Evolutionary conservation across 768 basidiomycete species (phyloP), one percentile per base, ranked within the genome.

Genomic region (Strobilomyces echinocephalus): DNA sequence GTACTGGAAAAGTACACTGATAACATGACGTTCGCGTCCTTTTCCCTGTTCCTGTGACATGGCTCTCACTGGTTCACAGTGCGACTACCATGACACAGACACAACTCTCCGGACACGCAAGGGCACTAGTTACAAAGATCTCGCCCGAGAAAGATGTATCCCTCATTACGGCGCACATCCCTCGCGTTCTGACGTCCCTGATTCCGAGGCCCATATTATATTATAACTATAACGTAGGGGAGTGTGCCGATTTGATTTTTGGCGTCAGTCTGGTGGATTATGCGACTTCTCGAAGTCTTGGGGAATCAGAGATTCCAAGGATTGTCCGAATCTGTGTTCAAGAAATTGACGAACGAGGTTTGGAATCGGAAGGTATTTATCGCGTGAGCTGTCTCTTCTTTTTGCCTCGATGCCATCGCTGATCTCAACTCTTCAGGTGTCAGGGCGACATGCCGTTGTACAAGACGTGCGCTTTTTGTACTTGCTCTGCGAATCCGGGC

Each of bases 191-290:
- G 47, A 77, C 81, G 4, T 78, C 78, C 28, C 77, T 84, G 15
- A 84, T 82, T 48, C 90, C 88, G 16, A 83, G 83, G 55, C 84
- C 83, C 12, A 76, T 84, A 35, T 72, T 89, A 61, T 92, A 93
- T 69, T 78, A 87, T 61, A 85, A 89, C 64, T 86, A 81, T 52
- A 75, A 79, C 56, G 87, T 95, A 24, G 94, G 94, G 24, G 83
- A 85, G 65, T 97, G 93, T 64, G 81, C 79, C 49, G 92, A 95
- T 68, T 71, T 97, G 24, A 88, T 95, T 33, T 97, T 95, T 64
- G 94, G 93, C 21, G 84, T 95, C 59, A 86, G 82, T 59, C 72
- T 97, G 53, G 84, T 87, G 38, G 93, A 95, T 64, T 95, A 97
- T 63, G 90, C 93, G 15, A 91, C 87, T 36, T 79, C 89, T 9